Conservation (phyloP, 1,284 basidiomycete genomes). For the Malassezia globosa region DNA sequence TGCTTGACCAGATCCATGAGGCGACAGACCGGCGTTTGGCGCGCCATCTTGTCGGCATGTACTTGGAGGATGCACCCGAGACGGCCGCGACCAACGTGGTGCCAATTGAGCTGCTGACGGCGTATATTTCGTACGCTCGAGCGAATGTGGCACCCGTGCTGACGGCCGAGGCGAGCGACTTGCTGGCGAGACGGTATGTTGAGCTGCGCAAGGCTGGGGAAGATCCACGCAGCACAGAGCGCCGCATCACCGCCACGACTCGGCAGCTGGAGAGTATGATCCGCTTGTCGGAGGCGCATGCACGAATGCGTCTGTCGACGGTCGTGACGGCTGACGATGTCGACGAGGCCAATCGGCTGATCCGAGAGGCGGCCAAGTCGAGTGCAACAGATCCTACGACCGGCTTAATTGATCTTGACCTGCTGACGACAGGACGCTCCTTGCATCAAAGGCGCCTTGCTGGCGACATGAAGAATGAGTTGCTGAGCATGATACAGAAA, state of each 20-base stretch:
- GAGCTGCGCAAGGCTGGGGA: constrained; percentile 79
- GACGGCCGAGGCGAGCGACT: constrained; percentile 69
- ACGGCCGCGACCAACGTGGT: constrained; percentile 63
- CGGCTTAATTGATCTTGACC: constrained; percentile 87
- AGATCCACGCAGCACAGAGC: constrained; percentile 65
- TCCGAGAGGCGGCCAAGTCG: constrained; percentile 88
- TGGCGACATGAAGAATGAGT: constrained; percentile 37
- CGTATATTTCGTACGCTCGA: constrained; percentile 87
- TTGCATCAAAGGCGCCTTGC: constrained; percentile 58
- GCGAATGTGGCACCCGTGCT: constrained; percentile 80
- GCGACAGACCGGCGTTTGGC: constrained; percentile 75
- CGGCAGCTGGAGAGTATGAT: constrained; percentile 96
- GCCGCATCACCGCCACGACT: constrained; percentile 93
- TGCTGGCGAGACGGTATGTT: constrained; percentile 80
- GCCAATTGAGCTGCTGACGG: constrained; percentile 74
- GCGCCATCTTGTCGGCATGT: constrained; percentile 81
- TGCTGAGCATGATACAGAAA: constrained; percentile 33
- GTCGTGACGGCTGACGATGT: constrained; percentile 79
- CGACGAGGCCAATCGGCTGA: constrained; percentile 76
- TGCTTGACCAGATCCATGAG: constrained; percentile 83
- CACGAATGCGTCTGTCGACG: constrained; percentile 79
- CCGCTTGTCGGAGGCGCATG: constrained; percentile 90
- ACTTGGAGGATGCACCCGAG: constrained; percentile 77
- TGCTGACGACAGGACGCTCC: constrained; percentile 87
- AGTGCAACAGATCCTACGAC: constrained; percentile 67